Evolutionary conservation across 2,329 filamentous ascomycete genomes (phyloP), one percentile per base, ranked within the genome.

Genomic region (Xylariaceae sp.): DNA sequence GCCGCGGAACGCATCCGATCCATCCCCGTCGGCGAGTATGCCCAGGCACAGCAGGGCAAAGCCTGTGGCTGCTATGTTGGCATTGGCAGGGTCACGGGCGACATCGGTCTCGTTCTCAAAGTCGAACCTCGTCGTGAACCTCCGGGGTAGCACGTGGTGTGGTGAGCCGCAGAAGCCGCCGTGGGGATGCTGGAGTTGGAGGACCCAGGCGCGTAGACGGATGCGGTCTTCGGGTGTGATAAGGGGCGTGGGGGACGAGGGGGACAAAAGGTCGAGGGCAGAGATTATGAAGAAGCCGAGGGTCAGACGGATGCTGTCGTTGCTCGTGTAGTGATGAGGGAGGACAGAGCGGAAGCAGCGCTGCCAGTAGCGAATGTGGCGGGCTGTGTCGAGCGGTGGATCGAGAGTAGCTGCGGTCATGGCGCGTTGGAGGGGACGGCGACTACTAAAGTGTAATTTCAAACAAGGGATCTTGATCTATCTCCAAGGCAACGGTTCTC

Each of bases 111-210:
- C 69, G 32, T 63, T 67, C 6, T 55, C 59, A 39, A 65, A 59
- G 26, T 73, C 72, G 56, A 63, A 75, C 8, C 58, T 73, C 62
- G 60, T 75, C 63, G 43, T 70, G 20, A 67, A 61, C 13, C 57
- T 21, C 1, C 54, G 44, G 1, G 76, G 75, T n/a, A 75, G 68
- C 15, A 75, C 60, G 79, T 95, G 70, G 73, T 81, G 90, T 1
- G 92, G 88, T 58, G 90, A 92, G 33, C 91, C 92, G 60, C 90
- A 87, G 74, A 99, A 97, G 13, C 94, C 94, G 23, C 94, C 94
- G 29, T 83, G 78, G 0, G 89, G 87, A 63, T 96, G 89, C 72
- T 97, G 93, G 67, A 92, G 91, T 36, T 81, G 80, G 56, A 97
- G 88, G 37, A 97, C 85, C 92, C 93, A 97, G 55, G 84, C 75